Evolutionary conservation across 257 asterid species (phyloP).

Genomic region (Rehmannia glutinosa): DNA sequence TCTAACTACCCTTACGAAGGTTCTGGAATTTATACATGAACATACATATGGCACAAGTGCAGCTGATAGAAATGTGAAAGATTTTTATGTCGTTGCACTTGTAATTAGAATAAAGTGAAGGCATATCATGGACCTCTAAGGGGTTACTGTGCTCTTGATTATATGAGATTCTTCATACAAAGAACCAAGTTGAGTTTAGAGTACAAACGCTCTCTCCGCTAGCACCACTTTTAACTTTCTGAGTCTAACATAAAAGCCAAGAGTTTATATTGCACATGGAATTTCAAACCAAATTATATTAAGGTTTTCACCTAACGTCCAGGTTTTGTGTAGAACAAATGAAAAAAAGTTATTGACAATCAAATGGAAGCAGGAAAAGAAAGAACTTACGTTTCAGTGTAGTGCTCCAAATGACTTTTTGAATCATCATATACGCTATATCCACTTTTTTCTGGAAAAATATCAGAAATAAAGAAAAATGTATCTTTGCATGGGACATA

Average conservation of each 20-base stretch:
- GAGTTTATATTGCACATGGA: not conserved
- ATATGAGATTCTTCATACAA: not conserved
- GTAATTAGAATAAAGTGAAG: not conserved
- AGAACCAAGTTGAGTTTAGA: conserved; percentile 13
- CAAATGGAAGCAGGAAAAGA: conserved; percentile 5
- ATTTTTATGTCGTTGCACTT: not conserved
- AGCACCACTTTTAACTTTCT: not conserved
- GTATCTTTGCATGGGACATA: conserved; percentile 68
- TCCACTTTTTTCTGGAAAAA: conserved; percentile 49
- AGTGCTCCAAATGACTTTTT: conserved; percentile 60
- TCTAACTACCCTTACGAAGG: not conserved
- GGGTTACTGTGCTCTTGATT: not conserved
- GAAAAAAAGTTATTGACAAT: not conserved
- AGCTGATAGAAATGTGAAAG: not conserved
- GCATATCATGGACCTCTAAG: not conserved
- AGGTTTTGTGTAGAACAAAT: conserved; percentile 3
- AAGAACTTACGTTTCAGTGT: conserved; percentile 55
- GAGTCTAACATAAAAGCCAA: conserved; percentile 6
- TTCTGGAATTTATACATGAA: not conserved
- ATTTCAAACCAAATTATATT: conserved; percentile 2
- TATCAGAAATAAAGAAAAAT: conserved; percentile 77
- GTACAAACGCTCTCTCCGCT: not conserved
- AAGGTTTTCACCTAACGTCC: not conserved
- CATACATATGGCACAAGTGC: not conserved
- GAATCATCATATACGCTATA: conserved; percentile 46